phyloP scores from a whole-genome alignment of 108 stramenopile species.

The Cylindrotheca closterium region DNA sequence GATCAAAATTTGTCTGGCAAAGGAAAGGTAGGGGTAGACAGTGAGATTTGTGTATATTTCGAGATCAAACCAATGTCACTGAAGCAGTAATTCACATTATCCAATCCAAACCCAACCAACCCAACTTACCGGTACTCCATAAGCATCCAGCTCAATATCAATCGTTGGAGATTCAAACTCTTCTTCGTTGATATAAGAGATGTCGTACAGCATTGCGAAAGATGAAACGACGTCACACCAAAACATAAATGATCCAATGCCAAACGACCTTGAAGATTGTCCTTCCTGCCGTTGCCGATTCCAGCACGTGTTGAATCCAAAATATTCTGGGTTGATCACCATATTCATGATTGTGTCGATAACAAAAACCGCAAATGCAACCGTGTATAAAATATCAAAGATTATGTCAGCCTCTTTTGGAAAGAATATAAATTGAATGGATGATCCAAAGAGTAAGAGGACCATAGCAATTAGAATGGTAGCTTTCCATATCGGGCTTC shows the following conservation, averaged over 20 bases:
- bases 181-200: constrained; percentile 37
- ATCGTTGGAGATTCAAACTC: constrained; percentile 2
- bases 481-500: constrained; percentile 21
- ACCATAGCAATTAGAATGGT: constrained; percentile 33
- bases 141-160: constrained; percentile 19
- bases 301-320: constrained; percentile 19
- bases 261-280: constrained; percentile 13
- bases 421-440: constrained; percentile 42
- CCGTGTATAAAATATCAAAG: constrained; percentile 41
- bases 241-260: constrained; percentile 57
- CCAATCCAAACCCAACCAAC: no score
- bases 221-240: constrained; percentile 70
- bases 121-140: constrained; percentile 60
- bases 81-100: no score
- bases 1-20: constrained; percentile 4
- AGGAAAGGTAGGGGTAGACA: neutral
- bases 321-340: constrained; percentile 46
- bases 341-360: constrained; percentile 53
- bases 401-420: constrained; percentile 38
- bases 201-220: constrained; percentile 47
- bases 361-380: constrained; percentile 36
- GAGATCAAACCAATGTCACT: no score
- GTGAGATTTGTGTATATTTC: neutral
- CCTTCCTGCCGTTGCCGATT: constrained; percentile 5
- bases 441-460: constrained; percentile 56